phyloP scores from a whole-genome alignment of 306 rosid species.

The Casuarina glauca region DNA sequence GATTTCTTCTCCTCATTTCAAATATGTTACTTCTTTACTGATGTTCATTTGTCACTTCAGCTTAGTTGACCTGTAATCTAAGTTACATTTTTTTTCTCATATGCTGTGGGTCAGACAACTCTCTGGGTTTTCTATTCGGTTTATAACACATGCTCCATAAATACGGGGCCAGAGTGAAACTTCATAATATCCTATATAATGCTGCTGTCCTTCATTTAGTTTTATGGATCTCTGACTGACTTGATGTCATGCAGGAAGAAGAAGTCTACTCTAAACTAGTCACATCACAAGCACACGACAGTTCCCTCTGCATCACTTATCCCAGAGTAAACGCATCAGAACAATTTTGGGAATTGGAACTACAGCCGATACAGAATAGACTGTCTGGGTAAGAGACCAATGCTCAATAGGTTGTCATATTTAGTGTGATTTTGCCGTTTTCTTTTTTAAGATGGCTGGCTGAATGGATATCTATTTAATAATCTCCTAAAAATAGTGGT shows the following conservation, averaged over 20 bases:
- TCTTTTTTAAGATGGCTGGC: not conserved
- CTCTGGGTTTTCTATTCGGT: not conserved
- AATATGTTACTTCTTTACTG: not conserved
- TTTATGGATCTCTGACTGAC: constrained; percentile 1
- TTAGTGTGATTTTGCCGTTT: not conserved
- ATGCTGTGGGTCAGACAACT: not conserved
- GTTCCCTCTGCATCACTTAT: not conserved
- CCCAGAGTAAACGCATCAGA: not conserved
- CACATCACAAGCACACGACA: not conserved
- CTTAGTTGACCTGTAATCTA: not conserved
- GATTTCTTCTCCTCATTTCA: not conserved
- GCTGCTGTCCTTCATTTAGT: not conserved
- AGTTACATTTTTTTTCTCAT: not conserved
- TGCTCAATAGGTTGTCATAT: not conserved
- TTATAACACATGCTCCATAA: not conserved
- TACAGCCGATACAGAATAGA: not conserved
- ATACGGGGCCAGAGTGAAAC: not conserved
- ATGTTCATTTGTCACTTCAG: not conserved
- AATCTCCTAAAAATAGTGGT: not conserved
- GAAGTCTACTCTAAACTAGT: not conserved
- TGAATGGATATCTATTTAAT: not conserved
- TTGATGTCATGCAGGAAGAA: constrained; percentile 26
- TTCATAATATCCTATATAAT: not conserved
- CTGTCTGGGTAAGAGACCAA: not conserved
- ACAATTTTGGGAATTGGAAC: not conserved